phyloP scores from a whole-genome alignment of 305 asterid species.

The Ilex paraguariensis region DNA sequence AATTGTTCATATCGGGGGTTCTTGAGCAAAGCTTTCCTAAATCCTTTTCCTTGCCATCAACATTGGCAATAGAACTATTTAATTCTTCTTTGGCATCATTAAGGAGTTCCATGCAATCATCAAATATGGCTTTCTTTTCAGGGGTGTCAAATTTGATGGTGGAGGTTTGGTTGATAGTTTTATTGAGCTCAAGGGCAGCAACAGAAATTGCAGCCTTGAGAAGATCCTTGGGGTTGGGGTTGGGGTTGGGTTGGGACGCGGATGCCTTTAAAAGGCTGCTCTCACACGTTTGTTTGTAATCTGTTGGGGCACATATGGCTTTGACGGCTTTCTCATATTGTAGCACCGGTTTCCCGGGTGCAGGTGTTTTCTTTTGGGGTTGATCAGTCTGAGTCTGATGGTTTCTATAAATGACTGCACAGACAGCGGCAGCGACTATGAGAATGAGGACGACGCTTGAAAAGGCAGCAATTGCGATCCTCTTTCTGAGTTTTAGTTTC shows the following conservation, averaged over 20 bases:
- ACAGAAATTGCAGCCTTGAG: conserved; percentile 44
- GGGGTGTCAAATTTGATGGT: conserved; percentile 42
- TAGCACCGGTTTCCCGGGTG: conserved; percentile 9
- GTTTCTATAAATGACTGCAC: conserved; percentile 25
- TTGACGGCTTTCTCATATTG: conserved; percentile 35
- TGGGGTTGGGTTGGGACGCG: conserved; percentile 19
- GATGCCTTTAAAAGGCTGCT: conserved; percentile 33
- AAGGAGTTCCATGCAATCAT: conserved; percentile 51
- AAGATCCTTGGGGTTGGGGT: conserved; percentile 16
- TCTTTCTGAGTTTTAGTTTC: conserved; percentile 25
- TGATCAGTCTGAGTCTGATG: conserved; percentile 8
- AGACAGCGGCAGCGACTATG: conserved; percentile 37
- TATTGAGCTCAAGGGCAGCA: conserved; percentile 36
- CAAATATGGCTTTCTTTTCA: conserved; percentile 40
- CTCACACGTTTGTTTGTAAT: conserved; percentile 56
- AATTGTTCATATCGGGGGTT: conserved; percentile 49
- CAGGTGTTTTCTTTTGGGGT: not conserved
- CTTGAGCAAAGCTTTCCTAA: conserved; percentile 6
- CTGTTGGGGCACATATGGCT: conserved; percentile 48
- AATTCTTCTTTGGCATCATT: conserved; percentile 66
- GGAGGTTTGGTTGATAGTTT: conserved; percentile 23
- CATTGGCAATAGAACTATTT: conserved; percentile 33
- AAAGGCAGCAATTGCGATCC: conserved; percentile 35
- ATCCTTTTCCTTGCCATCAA: conserved; percentile 24
- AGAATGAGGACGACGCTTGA: conserved; percentile 32